phyloP scores from a whole-genome alignment of 2,329 filamentous ascomycete genomes.

The Phymatotrichopsis omnivora region DNA sequence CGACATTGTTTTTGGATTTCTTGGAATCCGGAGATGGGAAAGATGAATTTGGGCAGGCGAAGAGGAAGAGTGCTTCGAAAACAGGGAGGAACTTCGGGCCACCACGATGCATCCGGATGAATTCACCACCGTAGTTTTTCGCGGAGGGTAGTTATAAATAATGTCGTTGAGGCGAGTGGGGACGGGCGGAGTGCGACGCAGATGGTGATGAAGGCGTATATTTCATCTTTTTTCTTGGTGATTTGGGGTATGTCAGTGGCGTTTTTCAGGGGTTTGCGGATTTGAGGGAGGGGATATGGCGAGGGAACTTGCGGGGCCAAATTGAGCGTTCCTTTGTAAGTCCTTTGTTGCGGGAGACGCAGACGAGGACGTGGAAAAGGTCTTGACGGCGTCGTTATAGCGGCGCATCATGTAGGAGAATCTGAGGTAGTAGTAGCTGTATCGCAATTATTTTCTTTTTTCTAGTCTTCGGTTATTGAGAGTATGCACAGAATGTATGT shows the following conservation, averaged over 20 bases:
- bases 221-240: slow-evolving; percentile 99
- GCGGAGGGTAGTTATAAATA: slow-evolving; percentile 90
- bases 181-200: slow-evolving; percentile 97
- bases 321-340: slow-evolving; percentile 98
- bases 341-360: slow-evolving; percentile 98
- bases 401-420: slow-evolving; percentile 99
- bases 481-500: slow-evolving; percentile 41
- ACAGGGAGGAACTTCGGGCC: slow-evolving; percentile 90
- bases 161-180: slow-evolving; percentile 95
- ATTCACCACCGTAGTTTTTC: slow-evolving; percentile 99
- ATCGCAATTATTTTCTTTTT: not conserved
- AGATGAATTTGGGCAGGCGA: slow-evolving; percentile 99
- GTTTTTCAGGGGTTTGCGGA: not conserved
- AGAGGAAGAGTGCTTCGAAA: slow-evolving; percentile 96
- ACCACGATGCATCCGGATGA: slow-evolving; percentile 90
- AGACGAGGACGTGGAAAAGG: slow-evolving; percentile 99
- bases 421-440: slow-evolving; percentile 88
- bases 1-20: slow-evolving; percentile 88
- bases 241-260: slow-evolving; percentile 42
- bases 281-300: not conserved
- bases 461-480: not conserved
- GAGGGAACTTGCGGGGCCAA: slow-evolving; percentile 54
- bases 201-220: slow-evolving; percentile 98
- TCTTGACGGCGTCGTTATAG: slow-evolving; percentile 97
- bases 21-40: slow-evolving; percentile 96